Evolutionary conservation across 1,284 basidiomycete genomes (phyloP), one percentile per base, ranked within the genome.

Genomic region (Sanghuangporus sanghuang): DNA sequence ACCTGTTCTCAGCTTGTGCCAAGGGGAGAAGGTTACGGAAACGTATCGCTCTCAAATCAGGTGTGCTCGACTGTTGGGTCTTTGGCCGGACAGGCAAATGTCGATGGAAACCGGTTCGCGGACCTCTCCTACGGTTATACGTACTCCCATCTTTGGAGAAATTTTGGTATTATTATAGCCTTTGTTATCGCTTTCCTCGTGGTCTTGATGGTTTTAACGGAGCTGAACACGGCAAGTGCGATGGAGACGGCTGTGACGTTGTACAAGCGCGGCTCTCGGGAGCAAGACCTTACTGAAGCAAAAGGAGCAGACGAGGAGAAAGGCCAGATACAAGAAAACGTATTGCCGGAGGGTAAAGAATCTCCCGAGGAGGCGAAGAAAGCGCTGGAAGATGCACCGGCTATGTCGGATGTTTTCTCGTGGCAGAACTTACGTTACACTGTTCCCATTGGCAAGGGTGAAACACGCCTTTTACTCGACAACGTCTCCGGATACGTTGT

Each of bases 401-500:
- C 59, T 59, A 75, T 74, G 58, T 69, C 71, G 58, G 77, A 84
- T 66, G 76, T 82, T 14, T 90, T 90, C 71, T 81, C 87, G 0
- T 90, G 87, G 86, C 77, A 83, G 53, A 76, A 85, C 66, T 67
- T 90, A 50, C 73, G 77, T 42, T 92, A 92, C 70, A 78, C 81
- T 42, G 85, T 94, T 32, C 78, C 79, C 36, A 79, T 88, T 66
- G 77, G 81, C 59, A 79, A 79, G 21, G 85, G 82, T 7, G 73
- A 84, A 61, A 77, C 76, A 0, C 76, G 88, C 35, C 78, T 79
- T 56, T 80, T 96, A 6, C 77, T 96, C 64, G 83, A 94, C 69
- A 82, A 93, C 67, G 84, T 96, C 6, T 89, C 86, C 61, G 95
- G 95, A 0, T 96, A 85, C 73, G 93, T 94, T 48, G 85, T 84